Evolutionary conservation across 2,329 filamentous ascomycete genomes (phyloP).

Genomic region (Claviceps purpurea): DNA sequence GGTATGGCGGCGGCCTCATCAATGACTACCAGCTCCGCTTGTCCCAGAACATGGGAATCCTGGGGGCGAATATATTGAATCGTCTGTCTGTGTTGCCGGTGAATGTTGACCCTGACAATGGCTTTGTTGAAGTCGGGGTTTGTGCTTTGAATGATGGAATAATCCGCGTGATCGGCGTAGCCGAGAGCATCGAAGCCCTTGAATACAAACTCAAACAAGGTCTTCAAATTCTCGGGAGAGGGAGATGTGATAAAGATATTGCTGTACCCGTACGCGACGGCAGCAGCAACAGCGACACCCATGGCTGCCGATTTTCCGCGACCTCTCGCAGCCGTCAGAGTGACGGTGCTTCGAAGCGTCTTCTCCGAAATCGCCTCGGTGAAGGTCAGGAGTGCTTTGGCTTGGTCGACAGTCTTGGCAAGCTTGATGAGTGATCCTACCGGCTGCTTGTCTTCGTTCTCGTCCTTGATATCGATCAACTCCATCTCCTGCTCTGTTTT

Average conservation of each 20-base stretch:
- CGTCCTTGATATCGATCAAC: constrained; percentile 76
- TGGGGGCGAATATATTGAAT: constrained; percentile 98
- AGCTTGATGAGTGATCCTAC: constrained; percentile 74
- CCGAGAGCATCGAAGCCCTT: constrained; percentile 92
- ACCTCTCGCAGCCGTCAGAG: constrained; percentile 84
- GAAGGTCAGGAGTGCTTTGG: constrained; percentile 91
- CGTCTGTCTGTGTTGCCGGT: constrained; percentile 87
- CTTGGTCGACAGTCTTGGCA: constrained; percentile 86
- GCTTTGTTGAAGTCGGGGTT: constrained; percentile 99
- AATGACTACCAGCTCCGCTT: constrained; percentile 90
- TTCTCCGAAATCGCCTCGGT: constrained; percentile 95
- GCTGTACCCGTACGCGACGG: constrained; percentile 90
- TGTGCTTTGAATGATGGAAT: constrained; percentile 94
- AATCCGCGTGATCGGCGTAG: constrained; percentile 91
- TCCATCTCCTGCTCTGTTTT: constrained; percentile 60
- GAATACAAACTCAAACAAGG: constrained; percentile 94
- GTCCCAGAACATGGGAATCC: constrained; percentile 86
- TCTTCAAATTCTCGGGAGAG: constrained; percentile 96
- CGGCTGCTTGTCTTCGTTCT: constrained; percentile 70
- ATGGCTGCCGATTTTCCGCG: constrained; percentile 94
- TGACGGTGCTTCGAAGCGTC: constrained; percentile 84
- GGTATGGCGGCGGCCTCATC: constrained; percentile 97
- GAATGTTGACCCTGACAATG: constrained; percentile 91
- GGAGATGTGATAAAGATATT: constrained; percentile 99
- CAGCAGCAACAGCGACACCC: constrained; percentile 86